These are phyloP conservation scores for Geotrichum macrosporum DNA, from an alignment of 1,139 yeast genomes.

Conservation along the genomic window DNA sequence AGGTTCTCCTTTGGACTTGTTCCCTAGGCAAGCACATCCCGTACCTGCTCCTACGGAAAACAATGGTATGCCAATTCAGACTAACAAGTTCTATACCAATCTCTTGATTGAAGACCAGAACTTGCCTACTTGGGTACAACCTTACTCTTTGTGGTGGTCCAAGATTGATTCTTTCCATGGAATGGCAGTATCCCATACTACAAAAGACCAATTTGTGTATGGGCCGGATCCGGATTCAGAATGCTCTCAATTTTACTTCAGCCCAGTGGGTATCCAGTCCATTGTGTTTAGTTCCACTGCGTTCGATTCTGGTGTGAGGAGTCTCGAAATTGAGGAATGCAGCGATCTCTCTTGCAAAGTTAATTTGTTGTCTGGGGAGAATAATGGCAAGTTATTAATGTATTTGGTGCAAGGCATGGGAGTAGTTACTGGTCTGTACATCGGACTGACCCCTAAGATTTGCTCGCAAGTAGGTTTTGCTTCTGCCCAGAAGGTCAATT, in stretches of 20 bases:
- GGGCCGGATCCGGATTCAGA: slow-evolving; percentile 49
- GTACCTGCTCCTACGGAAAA: slow-evolving; percentile 46
- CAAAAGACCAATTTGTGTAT: slow-evolving; percentile 54
- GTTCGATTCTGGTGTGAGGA: slow-evolving; percentile 29
- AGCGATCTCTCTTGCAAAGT: slow-evolving; percentile 53
- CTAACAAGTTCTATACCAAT: slow-evolving; percentile 84
- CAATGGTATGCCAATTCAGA: slow-evolving; percentile 50
- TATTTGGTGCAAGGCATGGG: slow-evolving; percentile 74
- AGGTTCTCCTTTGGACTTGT: slow-evolving; percentile 48
- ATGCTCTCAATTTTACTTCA: slow-evolving; percentile 38
- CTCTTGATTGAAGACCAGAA: slow-evolving; percentile 62
- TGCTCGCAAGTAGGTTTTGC: slow-evolving; percentile 50
- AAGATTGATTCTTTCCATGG: slow-evolving; percentile 45
- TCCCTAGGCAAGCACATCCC: slow-evolving; percentile 47
- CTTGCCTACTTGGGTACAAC: slow-evolving; percentile 71
- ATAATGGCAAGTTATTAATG: slow-evolving; percentile 46
- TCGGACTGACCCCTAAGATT: slow-evolving; percentile 56
- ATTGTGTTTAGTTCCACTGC: slow-evolving; percentile 36
- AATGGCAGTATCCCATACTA: slow-evolving; percentile 64
- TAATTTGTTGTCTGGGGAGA: slow-evolving; percentile 50
- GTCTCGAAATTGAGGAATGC: slow-evolving; percentile 27
- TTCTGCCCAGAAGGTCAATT: background rate
- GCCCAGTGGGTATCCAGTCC: slow-evolving; percentile 41
- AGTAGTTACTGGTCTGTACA: slow-evolving; percentile 59
- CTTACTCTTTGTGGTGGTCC: slow-evolving; percentile 70